A percentile compares a stretch with the other conserved stretches of the same genome.
These are phyloP conservation scores for Cynara cardunculus DNA, from an alignment of 129 eudicot genomes.

Conservation along the genomic window DNA sequence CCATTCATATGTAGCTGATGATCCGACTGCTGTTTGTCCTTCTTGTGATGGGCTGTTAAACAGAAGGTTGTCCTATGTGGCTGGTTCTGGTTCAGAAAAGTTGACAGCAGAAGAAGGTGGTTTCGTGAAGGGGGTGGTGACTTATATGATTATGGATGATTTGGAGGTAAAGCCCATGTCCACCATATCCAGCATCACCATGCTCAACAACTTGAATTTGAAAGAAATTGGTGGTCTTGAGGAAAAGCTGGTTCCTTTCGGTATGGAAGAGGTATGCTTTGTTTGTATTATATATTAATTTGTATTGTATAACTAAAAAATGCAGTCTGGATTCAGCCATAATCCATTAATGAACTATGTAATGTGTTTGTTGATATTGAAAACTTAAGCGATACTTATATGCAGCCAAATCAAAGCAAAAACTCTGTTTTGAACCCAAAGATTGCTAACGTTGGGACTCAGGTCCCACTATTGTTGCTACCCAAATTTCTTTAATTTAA, in stretches of 20 bases:
- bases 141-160: constrained; percentile 63
- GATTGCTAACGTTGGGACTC: too few species aligned
- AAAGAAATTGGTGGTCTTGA: constrained; percentile 40
- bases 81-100: neutral
- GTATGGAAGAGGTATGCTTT: constrained; percentile 35
- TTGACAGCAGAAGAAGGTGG: too few species aligned
- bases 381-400: too few species aligned
- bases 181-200: constrained; percentile 36
- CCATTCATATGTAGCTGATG: neutral
- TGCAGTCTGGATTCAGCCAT: neutral
- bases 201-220: constrained; percentile 40
- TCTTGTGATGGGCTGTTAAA: neutral
- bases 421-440: neutral
- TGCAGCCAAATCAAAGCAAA: too few species aligned
- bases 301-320: too few species aligned
- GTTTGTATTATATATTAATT: neutral
- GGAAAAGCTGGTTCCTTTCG: constrained; percentile 43
- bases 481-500: too few species aligned
- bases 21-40: constrained; percentile 23
- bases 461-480: too few species aligned
- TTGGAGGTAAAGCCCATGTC: constrained; percentile 56
- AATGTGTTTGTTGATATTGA: neutral
- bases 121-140: too few species aligned
- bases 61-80: neutral
- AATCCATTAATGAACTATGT: neutral